These are phyloP conservation scores for Eucalyptus pumila DNA, from an alignment of 345 rosid genomes.

Conservation along the genomic window DNA sequence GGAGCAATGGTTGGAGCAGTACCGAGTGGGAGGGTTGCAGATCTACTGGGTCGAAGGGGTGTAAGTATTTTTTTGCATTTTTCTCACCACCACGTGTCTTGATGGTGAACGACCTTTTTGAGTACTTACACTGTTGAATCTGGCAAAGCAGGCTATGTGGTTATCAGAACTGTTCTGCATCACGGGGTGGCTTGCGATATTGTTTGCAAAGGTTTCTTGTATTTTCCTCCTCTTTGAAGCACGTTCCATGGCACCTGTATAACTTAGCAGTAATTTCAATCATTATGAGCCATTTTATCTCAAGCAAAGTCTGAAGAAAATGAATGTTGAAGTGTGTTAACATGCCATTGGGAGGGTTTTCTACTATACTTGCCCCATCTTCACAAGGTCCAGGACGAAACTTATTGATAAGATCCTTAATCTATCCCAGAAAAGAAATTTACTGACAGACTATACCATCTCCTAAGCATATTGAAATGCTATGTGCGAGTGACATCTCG, in stretches of 20 bases:
- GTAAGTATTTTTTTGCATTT: neutral
- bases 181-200: slow-evolving; percentile 14
- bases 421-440: neutral
- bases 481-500: neutral
- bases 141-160: slow-evolving; percentile 16
- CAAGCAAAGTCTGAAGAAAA: neutral
- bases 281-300: neutral
- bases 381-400: neutral
- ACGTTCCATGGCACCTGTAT: neutral
- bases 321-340: neutral
- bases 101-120: neutral
- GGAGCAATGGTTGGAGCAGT: slow-evolving; percentile 18
- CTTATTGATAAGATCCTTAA: neutral
- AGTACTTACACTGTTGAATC: neutral
- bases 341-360: neutral
- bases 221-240: neutral
- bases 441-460: neutral
- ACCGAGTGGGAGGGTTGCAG: slow-evolving; percentile 17
- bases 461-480: neutral
- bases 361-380: neutral
- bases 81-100: neutral
- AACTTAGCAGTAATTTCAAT: neutral
- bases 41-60: slow-evolving; percentile 8
- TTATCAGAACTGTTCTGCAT: slow-evolving; percentile 6
- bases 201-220: slow-evolving; percentile 3